Evolutionary conservation across 345 rosid genomes (phyloP).

Genomic region (Aurinia saxatilis): DNA sequence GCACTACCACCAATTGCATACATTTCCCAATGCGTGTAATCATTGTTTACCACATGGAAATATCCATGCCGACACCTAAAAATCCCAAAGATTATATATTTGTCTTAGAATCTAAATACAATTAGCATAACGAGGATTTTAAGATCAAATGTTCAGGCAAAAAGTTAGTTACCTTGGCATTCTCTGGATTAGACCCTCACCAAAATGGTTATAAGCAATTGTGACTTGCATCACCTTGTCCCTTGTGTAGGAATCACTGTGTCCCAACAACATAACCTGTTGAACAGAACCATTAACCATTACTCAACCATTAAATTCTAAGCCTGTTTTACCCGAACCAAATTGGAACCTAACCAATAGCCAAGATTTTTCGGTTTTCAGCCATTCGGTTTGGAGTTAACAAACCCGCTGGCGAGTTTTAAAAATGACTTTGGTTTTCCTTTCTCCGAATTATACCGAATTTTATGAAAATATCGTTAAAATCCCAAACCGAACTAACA

Average conservation of each 20-base stretch:
- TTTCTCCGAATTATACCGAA: no score
- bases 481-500: no score
- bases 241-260: slow-evolving; percentile 81
- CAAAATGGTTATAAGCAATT: slow-evolving; percentile 95
- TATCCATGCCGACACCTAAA: slow-evolving; percentile 97
- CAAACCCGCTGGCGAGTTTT: no score
- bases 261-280: slow-evolving; percentile 93
- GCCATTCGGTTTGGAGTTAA: no score
- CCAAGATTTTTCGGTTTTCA: no score
- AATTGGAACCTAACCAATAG: no score
- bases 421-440: no score
- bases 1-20: slow-evolving; percentile 99
- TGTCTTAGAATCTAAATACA: neutral
- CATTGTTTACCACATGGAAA: slow-evolving; percentile 98
- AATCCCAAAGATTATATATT: neutral
- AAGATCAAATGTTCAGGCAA: neutral
- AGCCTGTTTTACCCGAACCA: neutral
- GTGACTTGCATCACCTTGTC: slow-evolving; percentile 98
- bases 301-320: neutral
- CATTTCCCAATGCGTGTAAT: slow-evolving; percentile 99
- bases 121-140: neutral
- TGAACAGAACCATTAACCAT: neutral
- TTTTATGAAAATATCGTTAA: no score
- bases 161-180: slow-evolving; percentile 73
- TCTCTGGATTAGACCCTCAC: slow-evolving; percentile 96